phyloP scores from a whole-genome alignment of 2,329 filamentous ascomycete species.

The Harringtonia lauricola region DNA sequence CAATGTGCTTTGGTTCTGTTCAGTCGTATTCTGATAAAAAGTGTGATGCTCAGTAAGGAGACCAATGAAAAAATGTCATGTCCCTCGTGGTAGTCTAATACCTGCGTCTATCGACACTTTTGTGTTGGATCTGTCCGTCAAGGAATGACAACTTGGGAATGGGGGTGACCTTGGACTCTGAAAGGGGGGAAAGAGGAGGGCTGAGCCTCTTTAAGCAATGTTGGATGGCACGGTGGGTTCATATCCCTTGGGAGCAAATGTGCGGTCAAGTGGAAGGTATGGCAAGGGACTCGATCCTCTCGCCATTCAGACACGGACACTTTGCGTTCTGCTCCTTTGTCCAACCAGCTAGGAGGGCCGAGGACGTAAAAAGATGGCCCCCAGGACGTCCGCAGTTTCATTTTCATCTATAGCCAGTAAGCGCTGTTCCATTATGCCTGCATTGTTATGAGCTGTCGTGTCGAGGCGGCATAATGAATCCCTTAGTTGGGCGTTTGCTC shows the following conservation, averaged over 20 bases:
- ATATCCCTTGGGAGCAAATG: background rate
- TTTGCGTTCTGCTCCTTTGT: slow-evolving; percentile 2
- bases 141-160: slow-evolving; percentile 3
- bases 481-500: no score
- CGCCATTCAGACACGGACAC: slow-evolving; percentile 9
- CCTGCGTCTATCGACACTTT: slow-evolving; percentile 1
- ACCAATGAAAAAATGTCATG: background rate
- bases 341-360: background rate
- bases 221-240: background rate
- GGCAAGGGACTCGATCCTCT: slow-evolving; percentile 10
- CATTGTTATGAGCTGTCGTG: no score
- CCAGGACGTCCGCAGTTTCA: background rate
- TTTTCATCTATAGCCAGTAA: background rate
- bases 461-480: no score
- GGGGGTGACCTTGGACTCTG: background rate
- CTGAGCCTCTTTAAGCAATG: slow-evolving; percentile 10
- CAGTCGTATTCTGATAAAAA: no score
- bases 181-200: slow-evolving; percentile 4
- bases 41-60: no score
- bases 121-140: slow-evolving; percentile 2
- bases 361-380: background rate
- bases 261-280: background rate
- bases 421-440: background rate
- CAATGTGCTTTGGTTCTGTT: background rate
- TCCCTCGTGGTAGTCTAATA: background rate